These are phyloP conservation scores for Talaromyces sp. DNA, from an alignment of 2,329 filamentous ascomycete species.

Conservation along the genomic window DNA sequence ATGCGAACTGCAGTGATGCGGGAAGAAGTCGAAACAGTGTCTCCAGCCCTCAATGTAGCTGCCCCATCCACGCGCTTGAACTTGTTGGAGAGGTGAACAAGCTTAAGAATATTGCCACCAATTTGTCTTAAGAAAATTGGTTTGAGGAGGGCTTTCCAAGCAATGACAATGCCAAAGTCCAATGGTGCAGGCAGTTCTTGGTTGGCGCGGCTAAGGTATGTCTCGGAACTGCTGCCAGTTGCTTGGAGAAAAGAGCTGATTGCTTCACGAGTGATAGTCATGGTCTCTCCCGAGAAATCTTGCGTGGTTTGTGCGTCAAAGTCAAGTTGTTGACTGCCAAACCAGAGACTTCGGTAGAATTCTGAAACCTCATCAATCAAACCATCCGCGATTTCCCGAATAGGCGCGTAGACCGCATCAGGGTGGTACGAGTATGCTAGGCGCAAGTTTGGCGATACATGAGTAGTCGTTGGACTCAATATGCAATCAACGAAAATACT, in stretches of 20 bases:
- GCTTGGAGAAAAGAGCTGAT: conserved; percentile 5
- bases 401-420: conserved; percentile 91
- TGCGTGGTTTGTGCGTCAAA: background rate
- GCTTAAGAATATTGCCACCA: conserved; percentile 90
- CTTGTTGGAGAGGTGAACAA: conserved; percentile 93
- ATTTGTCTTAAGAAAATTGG: conserved; percentile 88
- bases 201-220: background rate
- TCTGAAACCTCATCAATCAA: conserved; percentile 98
- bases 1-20: conserved; percentile 96
- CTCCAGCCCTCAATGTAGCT: conserved; percentile 89
- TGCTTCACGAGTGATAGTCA: background rate
- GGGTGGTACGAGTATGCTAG: conserved; percentile 91
- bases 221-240: conserved; percentile 1
- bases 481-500: conserved; percentile 2
- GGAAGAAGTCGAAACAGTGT: conserved; percentile 85
- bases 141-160: conserved; percentile 98
- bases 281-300: background rate
- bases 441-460: conserved; percentile 64
- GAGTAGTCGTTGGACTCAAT: conserved; percentile 63
- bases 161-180: conserved; percentile 92
- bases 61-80: conserved; percentile 98
- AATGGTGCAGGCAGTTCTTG: background rate
- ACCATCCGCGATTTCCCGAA: conserved; percentile 89
- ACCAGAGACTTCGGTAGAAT: conserved; percentile 98
- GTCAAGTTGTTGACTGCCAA: conserved; percentile 67